Evolutionary conservation across 306 rosid species (phyloP).

Genomic region (Prunus dulcis): DNA sequence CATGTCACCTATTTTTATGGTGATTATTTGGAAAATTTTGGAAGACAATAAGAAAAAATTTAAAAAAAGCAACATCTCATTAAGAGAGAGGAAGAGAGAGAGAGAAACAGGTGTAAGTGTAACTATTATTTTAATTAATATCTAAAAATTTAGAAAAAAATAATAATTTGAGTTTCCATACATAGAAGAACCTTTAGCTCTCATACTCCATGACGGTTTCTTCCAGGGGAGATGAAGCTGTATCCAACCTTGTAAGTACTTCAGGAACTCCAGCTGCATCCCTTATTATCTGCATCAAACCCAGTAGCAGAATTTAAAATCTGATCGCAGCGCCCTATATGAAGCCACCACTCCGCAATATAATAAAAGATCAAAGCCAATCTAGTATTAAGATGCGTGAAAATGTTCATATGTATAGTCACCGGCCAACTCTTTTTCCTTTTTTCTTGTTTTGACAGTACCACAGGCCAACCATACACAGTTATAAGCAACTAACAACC

Average conservation of each 20-base stretch:
- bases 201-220: slow-evolving; percentile 62
- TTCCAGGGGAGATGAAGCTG: slow-evolving; percentile 47
- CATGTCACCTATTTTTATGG: background rate
- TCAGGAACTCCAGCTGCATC: slow-evolving; percentile 84
- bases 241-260: slow-evolving; percentile 81
- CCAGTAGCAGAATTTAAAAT: slow-evolving; percentile 13
- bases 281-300: slow-evolving; percentile 70
- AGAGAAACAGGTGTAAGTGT: background rate
- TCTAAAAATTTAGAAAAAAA: slow-evolving; percentile 16
- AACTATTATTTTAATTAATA: slow-evolving; percentile 10
- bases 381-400: background rate
- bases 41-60: background rate
- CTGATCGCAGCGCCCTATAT: background rate
- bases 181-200: slow-evolving; percentile 49
- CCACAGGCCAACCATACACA: background rate
- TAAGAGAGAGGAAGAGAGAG: slow-evolving; percentile 1
- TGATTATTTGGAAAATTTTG: background rate
- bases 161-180: slow-evolving; percentile 22
- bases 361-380: background rate
- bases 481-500: background rate
- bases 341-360: background rate
- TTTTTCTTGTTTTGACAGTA: too few relatives aligned
- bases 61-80: slow-evolving; percentile 1
- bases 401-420: too few relatives aligned
- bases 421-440: too few relatives aligned